Conservation (phyloP, 352 stramenopile species). For the Phytopythium helicoides region DNA sequence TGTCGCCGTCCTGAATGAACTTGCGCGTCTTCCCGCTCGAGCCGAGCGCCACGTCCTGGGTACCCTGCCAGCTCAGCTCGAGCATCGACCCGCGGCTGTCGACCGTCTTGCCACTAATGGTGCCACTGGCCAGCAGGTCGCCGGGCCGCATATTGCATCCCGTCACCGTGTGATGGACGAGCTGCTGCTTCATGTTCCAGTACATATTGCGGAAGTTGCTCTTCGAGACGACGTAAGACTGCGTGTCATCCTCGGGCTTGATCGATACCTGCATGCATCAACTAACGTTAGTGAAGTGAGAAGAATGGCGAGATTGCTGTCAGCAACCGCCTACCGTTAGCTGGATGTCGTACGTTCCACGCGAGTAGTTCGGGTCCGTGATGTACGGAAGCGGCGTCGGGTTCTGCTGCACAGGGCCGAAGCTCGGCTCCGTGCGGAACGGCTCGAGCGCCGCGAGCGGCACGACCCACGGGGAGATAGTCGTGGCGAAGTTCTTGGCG, state of each 20-base stretch:
- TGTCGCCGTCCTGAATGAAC: conserved; percentile 96
- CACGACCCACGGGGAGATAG: conserved; percentile 96
- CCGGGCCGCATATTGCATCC: conserved; percentile 96
- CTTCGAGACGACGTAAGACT: conserved; percentile 75
- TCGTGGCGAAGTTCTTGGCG: conserved; percentile 97
- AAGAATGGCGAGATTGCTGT: conserved; percentile 26
- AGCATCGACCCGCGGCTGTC: conserved; percentile 94
- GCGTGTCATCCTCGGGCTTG: conserved; percentile 51
- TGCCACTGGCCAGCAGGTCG: conserved; percentile 94
- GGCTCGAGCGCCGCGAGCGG: conserved; percentile 92
- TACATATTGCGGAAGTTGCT: conserved; percentile 97
- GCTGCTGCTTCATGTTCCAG: conserved; percentile 97
- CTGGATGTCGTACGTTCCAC: conserved; percentile 88
- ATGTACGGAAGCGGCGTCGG: conserved; percentile 94
- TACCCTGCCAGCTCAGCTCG: conserved; percentile 95
- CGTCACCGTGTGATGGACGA: conserved; percentile 96
- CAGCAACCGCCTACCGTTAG: conserved; percentile 47
- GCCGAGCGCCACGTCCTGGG: conserved; percentile 68
- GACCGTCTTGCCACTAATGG: conserved; percentile 91
- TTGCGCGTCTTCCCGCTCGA: conserved; percentile 81
- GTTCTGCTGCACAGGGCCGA: conserved; percentile 81
- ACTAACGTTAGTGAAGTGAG: conserved; percentile 14
- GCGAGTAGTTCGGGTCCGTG: conserved; percentile 88
- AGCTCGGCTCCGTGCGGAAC: conserved; percentile 91
- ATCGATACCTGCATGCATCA: conserved; percentile 40